A percentile compares a stretch with the other conserved stretches of the same genome.
Evolutionary conservation across 202 grass and related monocot genomes (phyloP).

Genomic region (Carex arenaria): DNA sequence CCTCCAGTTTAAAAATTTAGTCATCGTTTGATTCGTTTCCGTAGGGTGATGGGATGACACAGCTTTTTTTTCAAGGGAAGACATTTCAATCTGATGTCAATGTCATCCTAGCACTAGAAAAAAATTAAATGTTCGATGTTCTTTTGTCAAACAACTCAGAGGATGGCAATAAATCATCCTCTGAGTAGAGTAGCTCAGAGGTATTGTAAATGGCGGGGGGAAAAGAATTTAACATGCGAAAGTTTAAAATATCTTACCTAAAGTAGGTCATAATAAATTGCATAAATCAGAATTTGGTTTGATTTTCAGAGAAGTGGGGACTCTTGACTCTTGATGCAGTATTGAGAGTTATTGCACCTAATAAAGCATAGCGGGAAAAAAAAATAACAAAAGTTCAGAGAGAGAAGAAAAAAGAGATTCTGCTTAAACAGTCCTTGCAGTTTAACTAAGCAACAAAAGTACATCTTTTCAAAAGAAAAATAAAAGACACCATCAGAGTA

Average conservation of each 20-base stretch:
- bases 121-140: background rate
- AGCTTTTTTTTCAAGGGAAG: background rate
- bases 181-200: too few species aligned
- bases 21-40: too few species aligned
- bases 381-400: background rate
- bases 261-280: slow-evolving; percentile 14
- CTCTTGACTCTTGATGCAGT: background rate
- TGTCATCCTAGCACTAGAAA: background rate
- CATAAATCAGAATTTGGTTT: slow-evolving; percentile 11
- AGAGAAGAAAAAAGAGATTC: slow-evolving; percentile 1
- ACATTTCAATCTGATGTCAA: slow-evolving; percentile 2
- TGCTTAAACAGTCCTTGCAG: slow-evolving; percentile 13
- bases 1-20: background rate
- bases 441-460: slow-evolving; percentile 14
- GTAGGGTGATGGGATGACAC: background rate
- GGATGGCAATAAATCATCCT: too few species aligned
- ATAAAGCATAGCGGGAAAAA: background rate
- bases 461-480: background rate
- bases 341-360: slow-evolving; percentile 4
- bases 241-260: slow-evolving; percentile 11
- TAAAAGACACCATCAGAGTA: background rate
- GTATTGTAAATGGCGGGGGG: background rate
- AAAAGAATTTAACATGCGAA: background rate
- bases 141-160: background rate
- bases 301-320: slow-evolving; percentile 12